Conservation (phyloP, 192 early-diverging fungal species). For the Geranomyces michiganensis region DNA sequence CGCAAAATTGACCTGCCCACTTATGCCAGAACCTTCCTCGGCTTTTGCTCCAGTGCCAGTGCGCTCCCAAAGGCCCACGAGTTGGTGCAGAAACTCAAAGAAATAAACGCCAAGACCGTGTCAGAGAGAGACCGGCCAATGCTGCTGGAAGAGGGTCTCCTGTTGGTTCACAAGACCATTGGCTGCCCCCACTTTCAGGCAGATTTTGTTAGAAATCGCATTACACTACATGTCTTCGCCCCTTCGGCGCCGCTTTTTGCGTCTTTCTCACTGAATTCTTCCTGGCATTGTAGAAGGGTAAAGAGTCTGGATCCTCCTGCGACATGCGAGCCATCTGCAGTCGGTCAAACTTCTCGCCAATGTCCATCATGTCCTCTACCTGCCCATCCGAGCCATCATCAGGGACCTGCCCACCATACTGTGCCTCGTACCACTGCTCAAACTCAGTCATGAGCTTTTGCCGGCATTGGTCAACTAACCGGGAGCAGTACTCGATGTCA, state of each 20-base stretch:
- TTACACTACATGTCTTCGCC: neutral
- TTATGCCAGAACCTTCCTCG: too few relatives aligned
- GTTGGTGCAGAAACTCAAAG: too few relatives aligned
- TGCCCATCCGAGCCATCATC: conserved; percentile 36
- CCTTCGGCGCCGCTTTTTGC: neutral
- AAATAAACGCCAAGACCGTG: too few relatives aligned
- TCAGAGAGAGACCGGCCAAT: too few relatives aligned
- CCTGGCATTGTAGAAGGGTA: conserved; percentile 62
- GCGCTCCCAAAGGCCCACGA: too few relatives aligned
- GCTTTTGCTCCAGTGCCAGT: too few relatives aligned
- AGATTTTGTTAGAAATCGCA: too few relatives aligned
- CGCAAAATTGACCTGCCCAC: too few relatives aligned
- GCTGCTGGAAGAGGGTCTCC: too few relatives aligned
- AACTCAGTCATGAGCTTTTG: conserved; percentile 64
- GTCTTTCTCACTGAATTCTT: conserved; percentile 52
- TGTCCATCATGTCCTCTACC: conserved; percentile 56
- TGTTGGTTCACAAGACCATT: too few relatives aligned
- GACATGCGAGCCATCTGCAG: conserved; percentile 64
- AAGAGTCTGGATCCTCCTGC: conserved; percentile 59
- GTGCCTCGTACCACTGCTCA: conserved; percentile 58
- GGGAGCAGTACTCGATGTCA: conserved; percentile 57
- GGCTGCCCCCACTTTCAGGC: too few relatives aligned
- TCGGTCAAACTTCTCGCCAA: conserved; percentile 64
- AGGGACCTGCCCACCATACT: conserved; percentile 46
- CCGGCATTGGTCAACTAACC: conserved; percentile 60